Evolutionary conservation across 331 rosid genomes (phyloP), one percentile per base, ranked within the genome.

Genomic region (Cydonia oblonga): DNA sequence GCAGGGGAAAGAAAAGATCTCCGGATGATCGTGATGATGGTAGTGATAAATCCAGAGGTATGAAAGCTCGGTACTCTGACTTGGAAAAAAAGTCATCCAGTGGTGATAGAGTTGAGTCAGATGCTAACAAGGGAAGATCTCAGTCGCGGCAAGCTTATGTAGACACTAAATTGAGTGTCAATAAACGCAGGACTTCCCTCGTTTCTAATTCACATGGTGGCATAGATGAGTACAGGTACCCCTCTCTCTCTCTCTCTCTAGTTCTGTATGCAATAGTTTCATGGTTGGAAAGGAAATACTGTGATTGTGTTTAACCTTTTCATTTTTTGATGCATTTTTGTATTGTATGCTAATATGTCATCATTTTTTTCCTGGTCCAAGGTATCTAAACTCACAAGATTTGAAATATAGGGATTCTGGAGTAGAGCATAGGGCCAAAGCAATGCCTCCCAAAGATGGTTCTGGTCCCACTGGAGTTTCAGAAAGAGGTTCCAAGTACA

Each of bases 21-120:
- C 87, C 89, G 9, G 92, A 85, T 71, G 98, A 87, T 56, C 88
- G 80, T n/a, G 96, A 88, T 75, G 98, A 88, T 75, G 73, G 73
- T 60, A 70, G 29, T 81, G 92, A 87, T 63, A 91, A 87, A 75
- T 83, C 88, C 69, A 84, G 90, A 80, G 85, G 79, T 74, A 71
- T 74, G 44, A 92, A 84, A 79, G 68, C 74, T 80, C 83, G 85
- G 33, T 85, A 80, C 79, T 75, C 89, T 77, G 92, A 90, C 61
- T 24, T 80, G 25, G 96, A 90, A 78, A 92, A 90, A 84, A 92
- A 83, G 82, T 76, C 80, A 73, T 64, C 62, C 68, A 87, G 85
- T 66, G 84, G 85, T 76, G 84, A 74, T 77, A 87, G 85, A 82
- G 82, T 79, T 38, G 96, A 86, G 61, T 84, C 84, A 3, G 98